A percentile compares a stretch with the other conserved stretches of the same genome.
Conservation (phyloP, 495 filamentous ascomycete genomes). For the Neurospora terricola region DNA sequence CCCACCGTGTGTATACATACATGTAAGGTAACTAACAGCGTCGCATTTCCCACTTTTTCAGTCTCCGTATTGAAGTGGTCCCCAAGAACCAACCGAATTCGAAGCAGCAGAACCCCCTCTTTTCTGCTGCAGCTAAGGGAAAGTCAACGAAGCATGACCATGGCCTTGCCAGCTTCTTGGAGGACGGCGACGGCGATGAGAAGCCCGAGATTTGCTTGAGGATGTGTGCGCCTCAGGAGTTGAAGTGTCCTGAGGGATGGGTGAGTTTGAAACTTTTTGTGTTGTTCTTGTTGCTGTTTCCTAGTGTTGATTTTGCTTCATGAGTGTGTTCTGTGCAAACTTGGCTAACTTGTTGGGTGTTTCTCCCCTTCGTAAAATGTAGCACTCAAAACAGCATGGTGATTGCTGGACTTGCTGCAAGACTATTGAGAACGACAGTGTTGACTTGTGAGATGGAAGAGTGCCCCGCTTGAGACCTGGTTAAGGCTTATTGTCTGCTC, state of each 20-base stretch:
- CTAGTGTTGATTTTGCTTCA: neutral
- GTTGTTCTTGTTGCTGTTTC: neutral
- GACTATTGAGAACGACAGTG: fast-evolving
- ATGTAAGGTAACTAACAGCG: neutral
- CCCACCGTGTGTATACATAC: no score
- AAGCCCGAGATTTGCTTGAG: neutral
- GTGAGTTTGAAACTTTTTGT: neutral
- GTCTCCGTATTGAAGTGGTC: neutral
- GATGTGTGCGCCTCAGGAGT: neutral
- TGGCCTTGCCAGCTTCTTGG: neutral
- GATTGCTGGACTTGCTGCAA: neutral
- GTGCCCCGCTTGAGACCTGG: no score
- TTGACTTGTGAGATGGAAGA: neutral
- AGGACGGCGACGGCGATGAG: neutral
- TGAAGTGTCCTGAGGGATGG: neutral
- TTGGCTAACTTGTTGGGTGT: neutral
- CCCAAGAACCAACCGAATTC: neutral
- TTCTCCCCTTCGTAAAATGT: neutral
- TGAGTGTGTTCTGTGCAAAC: neutral
- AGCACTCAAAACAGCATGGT: neutral
- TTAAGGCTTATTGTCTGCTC: neutral
- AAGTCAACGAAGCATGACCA: neutral
- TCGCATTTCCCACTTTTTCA: neutral
- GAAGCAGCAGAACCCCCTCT: neutral
- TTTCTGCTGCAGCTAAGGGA: neutral